Evolutionary conservation across 805 yeast genomes (phyloP), one percentile per base, ranked within the genome.

Genomic region (Ogataea parapolymorpha): DNA sequence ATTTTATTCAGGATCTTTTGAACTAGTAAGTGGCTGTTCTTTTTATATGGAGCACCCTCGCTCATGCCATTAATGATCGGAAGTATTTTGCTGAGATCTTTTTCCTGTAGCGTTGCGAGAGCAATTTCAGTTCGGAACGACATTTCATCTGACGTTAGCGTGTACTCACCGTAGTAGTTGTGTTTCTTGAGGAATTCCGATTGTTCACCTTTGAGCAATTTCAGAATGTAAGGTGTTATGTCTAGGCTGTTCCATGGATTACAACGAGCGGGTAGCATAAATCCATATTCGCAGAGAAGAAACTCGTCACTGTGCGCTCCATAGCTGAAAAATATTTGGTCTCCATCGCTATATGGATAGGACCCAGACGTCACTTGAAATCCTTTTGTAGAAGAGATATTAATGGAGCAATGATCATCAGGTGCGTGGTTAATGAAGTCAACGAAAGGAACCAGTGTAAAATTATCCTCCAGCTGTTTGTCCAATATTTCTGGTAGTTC

Each of bases 251-350:
- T 81, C 88, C 90, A 85, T 15, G 59, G 63, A 56, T 88, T 87
- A 5, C 24, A 23, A 1, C 38, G 42, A 0, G 45, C 26, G 0
- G 59, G 56, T 1, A 85, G 60, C 26, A 72, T 70, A 66, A 91
- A 91, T 1, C 97, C 98, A 56, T 91, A 91, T 60, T 91, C 98
- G 53, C 85, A 79, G 8, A 88, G 65, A 25, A 91, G 63, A 49
- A 86, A 86, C 36, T 80, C 88, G 58, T 91, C 89, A 8, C 85
- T 79, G 60, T 91, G 97, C 1, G 96, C 80, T 1, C 98, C 98
- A 58, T 91, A 91, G 37, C 82, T 77, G 49, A 91, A 71, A 51
- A 68, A 77, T 2, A 91, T 50, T 57, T 90, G 95, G 12, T 80
- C 80, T 4, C 54, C 58, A 37, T 53, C 5, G 6, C 56, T 43